These are phyloP conservation scores for Pestalotiopsis sp. DNA, from an alignment of 2,329 filamentous ascomycete genomes.

Conservation along the genomic window DNA sequence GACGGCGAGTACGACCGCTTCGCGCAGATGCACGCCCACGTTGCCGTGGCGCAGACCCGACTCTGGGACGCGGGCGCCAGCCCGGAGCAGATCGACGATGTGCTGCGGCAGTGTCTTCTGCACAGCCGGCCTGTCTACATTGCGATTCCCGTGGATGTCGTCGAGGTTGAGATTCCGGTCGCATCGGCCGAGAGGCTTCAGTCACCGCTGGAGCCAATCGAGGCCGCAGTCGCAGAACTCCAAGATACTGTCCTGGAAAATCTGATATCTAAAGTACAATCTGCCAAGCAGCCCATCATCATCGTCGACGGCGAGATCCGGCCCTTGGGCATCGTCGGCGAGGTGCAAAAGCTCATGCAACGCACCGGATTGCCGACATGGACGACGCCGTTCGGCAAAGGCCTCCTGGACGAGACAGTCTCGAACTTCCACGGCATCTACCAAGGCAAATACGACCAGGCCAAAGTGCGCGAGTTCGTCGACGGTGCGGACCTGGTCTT, in stretches of 20 bases:
- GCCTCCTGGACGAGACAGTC: slow-evolving; percentile 49
- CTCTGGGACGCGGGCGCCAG: slow-evolving; percentile 46
- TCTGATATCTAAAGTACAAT: slow-evolving; percentile 38
- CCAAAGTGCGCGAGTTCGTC: slow-evolving; percentile 37
- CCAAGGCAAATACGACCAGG: slow-evolving; percentile 41
- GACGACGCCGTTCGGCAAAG: slow-evolving; percentile 50
- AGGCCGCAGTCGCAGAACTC: neutral
- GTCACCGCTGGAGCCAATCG: neutral
- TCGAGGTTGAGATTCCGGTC: slow-evolving; percentile 27
- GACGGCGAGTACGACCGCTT: slow-evolving; percentile 57
- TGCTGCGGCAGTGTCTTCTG: slow-evolving; percentile 51
- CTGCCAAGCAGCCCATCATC: slow-evolving; percentile 50
- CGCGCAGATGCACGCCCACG: slow-evolving; percentile 48
- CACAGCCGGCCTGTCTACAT: slow-evolving; percentile 60
- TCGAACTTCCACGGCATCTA: slow-evolving; percentile 54
- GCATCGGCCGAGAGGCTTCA: slow-evolving; percentile 29
- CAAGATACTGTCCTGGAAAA: neutral
- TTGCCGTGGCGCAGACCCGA: slow-evolving; percentile 52
- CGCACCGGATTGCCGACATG: slow-evolving; percentile 49
- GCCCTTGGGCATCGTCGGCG: slow-evolving; percentile 40
- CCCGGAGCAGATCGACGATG: slow-evolving; percentile 52
- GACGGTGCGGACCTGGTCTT: slow-evolving; percentile 46
- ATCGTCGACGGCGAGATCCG: slow-evolving; percentile 54
- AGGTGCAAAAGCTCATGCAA: slow-evolving; percentile 44
- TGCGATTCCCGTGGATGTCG: slow-evolving; percentile 57